Evolutionary conservation across 805 yeast genomes (phyloP), one percentile per base, ranked within the genome.

Genomic region (Ogataea salicorniae): DNA sequence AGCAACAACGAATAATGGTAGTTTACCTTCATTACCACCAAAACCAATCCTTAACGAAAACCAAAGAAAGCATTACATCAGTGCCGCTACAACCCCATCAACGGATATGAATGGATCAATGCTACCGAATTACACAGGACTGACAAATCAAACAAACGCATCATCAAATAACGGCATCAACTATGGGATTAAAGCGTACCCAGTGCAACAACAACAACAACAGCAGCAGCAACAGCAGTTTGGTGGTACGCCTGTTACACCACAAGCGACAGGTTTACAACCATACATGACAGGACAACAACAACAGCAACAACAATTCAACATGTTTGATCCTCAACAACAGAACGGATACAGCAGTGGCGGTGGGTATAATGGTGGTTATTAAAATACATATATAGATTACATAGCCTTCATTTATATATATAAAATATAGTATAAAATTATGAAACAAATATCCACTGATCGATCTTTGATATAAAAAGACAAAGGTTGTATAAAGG

Each of bases 21-120:
- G 4, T 9, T 43, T 56, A 34, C 68, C 68, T 6, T 47, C 50
- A 3, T 47, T 63, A 34, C 69, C 68, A 5, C 68, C 67, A 0
- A 64, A 63, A 43, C 69, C 69, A 8, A 9, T 53, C 5, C 46
- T 64, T 29, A 63, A 51, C 48, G 57, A 53, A 15, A 50, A 57
- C 13, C 68, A 64, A 42, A 54, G 57, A 31, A 62, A 62, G 45
- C 63, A 62, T 34, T 59, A 56, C 46, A 48, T 62, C 9, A 46
- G 62, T 5, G 50, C 56, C 0, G 57, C 46, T 1, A 46, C 23
- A 42, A 41, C 48, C 20, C 42, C 48, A 9, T 46, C 57, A 5
- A 42, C 47, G 33, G 50, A 46, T 23, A 51, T 51, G 31, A 26
- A 26, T 1, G 54, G 54, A 6, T 23, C 34, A 15, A 20, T 13